These are phyloP conservation scores for Physcia stellaris DNA, from an alignment of 495 filamentous ascomycete genomes.

Conservation along the genomic window DNA sequence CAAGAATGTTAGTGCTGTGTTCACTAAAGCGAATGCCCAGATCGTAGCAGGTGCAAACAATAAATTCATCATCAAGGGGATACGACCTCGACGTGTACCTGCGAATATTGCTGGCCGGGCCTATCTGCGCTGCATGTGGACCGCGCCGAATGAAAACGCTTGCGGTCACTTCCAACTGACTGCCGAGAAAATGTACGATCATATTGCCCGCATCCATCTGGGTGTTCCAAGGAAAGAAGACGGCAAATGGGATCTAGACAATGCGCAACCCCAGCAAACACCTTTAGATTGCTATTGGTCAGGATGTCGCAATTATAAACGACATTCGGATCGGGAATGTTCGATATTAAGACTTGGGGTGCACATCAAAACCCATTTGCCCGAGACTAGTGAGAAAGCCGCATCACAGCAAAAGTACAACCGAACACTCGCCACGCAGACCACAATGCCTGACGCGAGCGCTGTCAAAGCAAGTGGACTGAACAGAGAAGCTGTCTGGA, in stretches of 20 bases:
- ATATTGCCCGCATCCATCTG: slow-evolving; percentile 60
- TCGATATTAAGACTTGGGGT: slow-evolving; percentile 31
- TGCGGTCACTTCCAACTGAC: slow-evolving; percentile 51
- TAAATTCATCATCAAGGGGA: slow-evolving; percentile 91
- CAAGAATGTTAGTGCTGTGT: slow-evolving; percentile 77
- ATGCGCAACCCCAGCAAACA: slow-evolving; percentile 2
- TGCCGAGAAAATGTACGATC: slow-evolving; percentile 52
- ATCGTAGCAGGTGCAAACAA: slow-evolving; percentile 46
- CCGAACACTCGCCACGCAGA: slow-evolving; percentile 13
- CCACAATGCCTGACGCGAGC: slow-evolving; percentile 31
- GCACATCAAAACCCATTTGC: slow-evolving; percentile 55
- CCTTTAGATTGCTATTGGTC: slow-evolving; percentile 41
- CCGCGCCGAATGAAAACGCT: slow-evolving; percentile 25
- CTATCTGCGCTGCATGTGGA: slow-evolving; percentile 45
- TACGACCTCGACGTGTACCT: slow-evolving; percentile 61
- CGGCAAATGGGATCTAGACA: slow-evolving; percentile 18
- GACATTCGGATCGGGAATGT: slow-evolving; percentile 23
- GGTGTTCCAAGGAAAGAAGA: slow-evolving; percentile 37
- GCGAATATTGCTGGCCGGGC: slow-evolving; percentile 51
- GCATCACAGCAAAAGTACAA: slow-evolving; percentile 16
- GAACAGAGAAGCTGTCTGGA: slow-evolving; percentile 25
- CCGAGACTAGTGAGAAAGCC: slow-evolving; percentile 25
- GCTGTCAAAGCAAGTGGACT: slow-evolving; percentile 28
- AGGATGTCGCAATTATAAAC: slow-evolving; percentile 32
- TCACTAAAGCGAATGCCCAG: slow-evolving; percentile 64